Conservation (phyloP, 139 green algal species). For the Astrephomene gubernaculifera region DNA sequence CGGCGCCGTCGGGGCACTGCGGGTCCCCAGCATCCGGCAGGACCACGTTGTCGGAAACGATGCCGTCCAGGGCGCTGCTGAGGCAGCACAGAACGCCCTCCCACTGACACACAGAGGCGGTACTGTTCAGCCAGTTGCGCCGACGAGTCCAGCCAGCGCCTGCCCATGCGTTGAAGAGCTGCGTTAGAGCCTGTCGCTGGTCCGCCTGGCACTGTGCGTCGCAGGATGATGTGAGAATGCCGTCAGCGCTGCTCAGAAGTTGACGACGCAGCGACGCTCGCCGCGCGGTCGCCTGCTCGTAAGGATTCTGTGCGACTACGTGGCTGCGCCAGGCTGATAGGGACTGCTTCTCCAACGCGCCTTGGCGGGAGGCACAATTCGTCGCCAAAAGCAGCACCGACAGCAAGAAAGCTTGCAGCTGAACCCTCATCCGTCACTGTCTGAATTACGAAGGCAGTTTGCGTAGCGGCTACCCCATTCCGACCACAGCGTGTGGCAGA, state of each 20-base stretch:
- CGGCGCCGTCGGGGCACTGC: background rate
- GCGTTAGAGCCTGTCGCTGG: background rate
- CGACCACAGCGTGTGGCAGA: background rate
- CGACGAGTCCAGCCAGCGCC: background rate
- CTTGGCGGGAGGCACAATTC: background rate
- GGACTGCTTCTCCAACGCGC: too few relatives aligned
- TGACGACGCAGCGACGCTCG: too few relatives aligned
- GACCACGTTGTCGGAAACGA: background rate
- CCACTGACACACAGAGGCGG: background rate
- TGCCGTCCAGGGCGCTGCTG: background rate
- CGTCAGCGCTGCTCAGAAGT: too few relatives aligned
- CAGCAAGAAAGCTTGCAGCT: background rate
- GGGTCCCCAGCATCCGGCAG: background rate
- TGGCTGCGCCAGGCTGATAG: too few relatives aligned
- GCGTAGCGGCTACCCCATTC: background rate
- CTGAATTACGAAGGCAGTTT: background rate
- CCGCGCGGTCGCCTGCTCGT: too few relatives aligned
- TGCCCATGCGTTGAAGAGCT: background rate
- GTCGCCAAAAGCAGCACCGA: background rate
- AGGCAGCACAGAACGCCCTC: conserved; percentile 22
- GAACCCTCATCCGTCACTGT: background rate
- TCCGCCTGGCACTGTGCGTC: background rate
- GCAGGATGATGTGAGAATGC: background rate
- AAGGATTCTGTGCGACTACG: too few relatives aligned
- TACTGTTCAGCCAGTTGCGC: background rate